Evolutionary conservation across 345 rosid genomes (phyloP).

Genomic region (Brassica juncea): DNA sequence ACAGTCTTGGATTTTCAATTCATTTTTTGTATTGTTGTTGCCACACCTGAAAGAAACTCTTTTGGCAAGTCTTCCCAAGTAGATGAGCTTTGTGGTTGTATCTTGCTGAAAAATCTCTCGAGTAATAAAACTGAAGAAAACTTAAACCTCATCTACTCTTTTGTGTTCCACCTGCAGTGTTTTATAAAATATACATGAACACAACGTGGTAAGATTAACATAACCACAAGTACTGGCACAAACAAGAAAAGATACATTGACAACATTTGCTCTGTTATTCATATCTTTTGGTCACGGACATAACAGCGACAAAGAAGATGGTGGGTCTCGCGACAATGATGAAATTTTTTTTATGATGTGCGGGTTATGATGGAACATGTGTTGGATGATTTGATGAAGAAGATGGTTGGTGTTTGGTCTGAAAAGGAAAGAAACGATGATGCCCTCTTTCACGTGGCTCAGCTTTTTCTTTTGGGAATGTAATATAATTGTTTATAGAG

Average conservation of each 20-base stretch:
- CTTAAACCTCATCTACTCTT: slow-evolving; percentile 21
- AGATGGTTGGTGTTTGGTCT: slow-evolving; percentile 60
- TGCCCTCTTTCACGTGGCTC: slow-evolving; percentile 10
- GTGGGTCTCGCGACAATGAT: slow-evolving; percentile 28
- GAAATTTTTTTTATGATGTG: slow-evolving; percentile 41
- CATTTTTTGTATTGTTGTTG: slow-evolving; percentile 29
- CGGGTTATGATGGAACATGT: slow-evolving; percentile 42
- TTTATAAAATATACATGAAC: slow-evolving; percentile 3
- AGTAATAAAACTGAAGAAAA: slow-evolving; percentile 24
- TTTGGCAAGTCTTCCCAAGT: slow-evolving; percentile 30
- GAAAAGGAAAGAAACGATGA: slow-evolving; percentile 39
- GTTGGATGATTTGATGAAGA: slow-evolving; percentile 45
- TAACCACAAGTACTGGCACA: slow-evolving; percentile 11
- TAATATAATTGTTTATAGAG: not conserved
- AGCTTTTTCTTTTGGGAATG: slow-evolving; percentile 25
- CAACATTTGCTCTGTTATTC: not conserved
- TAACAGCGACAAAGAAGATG: slow-evolving; percentile 6
- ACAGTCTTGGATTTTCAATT: slow-evolving; percentile 12
- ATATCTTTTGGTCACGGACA: not conserved
- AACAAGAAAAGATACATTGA: slow-evolving; percentile 11
- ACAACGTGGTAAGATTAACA: not conserved
- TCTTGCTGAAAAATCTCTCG: slow-evolving; percentile 15
- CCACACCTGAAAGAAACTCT: not conserved
- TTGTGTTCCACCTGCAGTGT: slow-evolving; percentile 23
- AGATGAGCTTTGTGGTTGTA: slow-evolving; percentile 35